Evolutionary conservation across 2,329 filamentous ascomycete genomes (phyloP), one percentile per base, ranked within the genome.

Genomic region (Sporothrix curviconia): DNA sequence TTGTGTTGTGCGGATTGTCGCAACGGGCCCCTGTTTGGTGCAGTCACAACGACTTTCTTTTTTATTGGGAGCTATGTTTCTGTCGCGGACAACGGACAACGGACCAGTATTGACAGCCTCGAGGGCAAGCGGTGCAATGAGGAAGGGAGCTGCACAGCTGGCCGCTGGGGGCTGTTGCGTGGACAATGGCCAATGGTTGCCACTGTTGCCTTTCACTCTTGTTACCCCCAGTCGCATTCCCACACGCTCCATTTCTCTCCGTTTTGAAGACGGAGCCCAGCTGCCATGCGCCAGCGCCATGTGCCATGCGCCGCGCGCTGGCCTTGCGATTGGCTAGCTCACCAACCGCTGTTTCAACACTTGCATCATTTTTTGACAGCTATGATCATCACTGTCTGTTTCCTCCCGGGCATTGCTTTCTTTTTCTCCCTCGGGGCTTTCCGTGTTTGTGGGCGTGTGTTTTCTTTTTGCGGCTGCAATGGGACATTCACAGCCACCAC

Each of bases 401-500:
- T n/a, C 22, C 17, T 36, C 4, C 42, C 12, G 42, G 24, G 12
- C 19, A 19, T 15, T 25, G 22, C 25, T 24, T 17, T 17, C 14
- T 1, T 5, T 15, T 9, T 43, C 19, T 14, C 11, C 25, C 22
- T 14, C 15, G 5, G 25, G 25, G 4, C 12, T 34, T 22, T 34
- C 30, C 17, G 11, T 36, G 7, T 7, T 36, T 34, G 46, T 8
- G 22, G 24, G 12, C 32, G 7, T 49, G 25, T 25, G 32, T 49
- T 6, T 25, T 49, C 25, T 51, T 40, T 30, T 39, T 24, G 49
- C 17, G 19, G n/a, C 14, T 51, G 49, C 24, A 51, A 39, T 39
- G 34, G 6, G 11, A 51, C 49, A 25, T 39, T 51, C 49, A 51
- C 49, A 39, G 49, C 49, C 49, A 51, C 49, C 3, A 19, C 49